These are phyloP conservation scores for Trichoderma pleuroti DNA, from an alignment of 2,329 filamentous ascomycete genomes.

Conservation along the genomic window DNA sequence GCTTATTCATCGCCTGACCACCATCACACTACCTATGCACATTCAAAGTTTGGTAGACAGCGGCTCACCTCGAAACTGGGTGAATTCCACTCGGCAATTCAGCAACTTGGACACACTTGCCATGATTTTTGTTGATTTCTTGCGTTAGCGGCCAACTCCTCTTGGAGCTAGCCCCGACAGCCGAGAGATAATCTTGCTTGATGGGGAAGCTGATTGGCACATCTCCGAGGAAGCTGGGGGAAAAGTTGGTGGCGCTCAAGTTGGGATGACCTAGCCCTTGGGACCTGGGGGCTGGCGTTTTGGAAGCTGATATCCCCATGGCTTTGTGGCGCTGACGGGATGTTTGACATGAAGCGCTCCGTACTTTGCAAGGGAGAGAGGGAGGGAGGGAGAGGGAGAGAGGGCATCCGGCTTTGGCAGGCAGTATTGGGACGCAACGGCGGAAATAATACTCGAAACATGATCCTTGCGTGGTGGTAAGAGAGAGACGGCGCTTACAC, in stretches of 20 bases:
- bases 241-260: conserved; percentile 2
- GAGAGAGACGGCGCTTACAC: neutral
- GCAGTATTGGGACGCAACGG: neutral
- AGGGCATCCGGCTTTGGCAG: neutral
- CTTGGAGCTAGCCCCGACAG: neutral
- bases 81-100: neutral
- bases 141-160: conserved; percentile 9
- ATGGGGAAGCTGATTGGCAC: conserved; percentile 4
- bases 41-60: neutral
- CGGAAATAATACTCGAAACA: neutral
- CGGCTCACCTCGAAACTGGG: neutral
- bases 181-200: neutral
- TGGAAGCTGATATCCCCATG: neutral
- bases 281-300: neutral
- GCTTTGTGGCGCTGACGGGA: neutral
- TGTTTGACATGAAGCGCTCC: conserved; percentile 3
- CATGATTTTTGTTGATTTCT: neutral
- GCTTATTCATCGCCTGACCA: neutral
- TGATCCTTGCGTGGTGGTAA: neutral
- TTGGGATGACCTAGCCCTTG: neutral
- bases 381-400: neutral
- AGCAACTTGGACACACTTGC: neutral
- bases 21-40: neutral
- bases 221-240: conserved; percentile 16
- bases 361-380: neutral